These are phyloP conservation scores for Pichia sp. DNA, from an alignment of 1,139 yeast genomes.

Conservation along the genomic window DNA sequence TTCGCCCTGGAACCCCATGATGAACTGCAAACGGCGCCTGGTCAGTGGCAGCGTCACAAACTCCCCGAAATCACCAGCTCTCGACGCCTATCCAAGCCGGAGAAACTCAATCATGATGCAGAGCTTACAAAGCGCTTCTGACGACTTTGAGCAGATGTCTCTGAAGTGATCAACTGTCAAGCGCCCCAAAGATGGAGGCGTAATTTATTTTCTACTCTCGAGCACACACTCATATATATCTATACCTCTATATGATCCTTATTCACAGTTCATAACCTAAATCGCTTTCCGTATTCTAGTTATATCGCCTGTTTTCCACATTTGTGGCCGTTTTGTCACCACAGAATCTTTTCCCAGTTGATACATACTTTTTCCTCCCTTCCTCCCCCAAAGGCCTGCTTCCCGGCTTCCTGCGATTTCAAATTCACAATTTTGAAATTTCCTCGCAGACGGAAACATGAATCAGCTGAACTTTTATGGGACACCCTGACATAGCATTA, in stretches of 20 bases:
- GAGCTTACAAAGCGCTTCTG: slow-evolving; percentile 21
- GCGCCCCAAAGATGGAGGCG: not conserved
- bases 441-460: not conserved
- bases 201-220: no score
- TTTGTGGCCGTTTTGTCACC: no score
- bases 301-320: no score
- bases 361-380: not conserved
- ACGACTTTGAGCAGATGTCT: slow-evolving; percentile 25
- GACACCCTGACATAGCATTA: no score
- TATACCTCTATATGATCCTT: not conserved
- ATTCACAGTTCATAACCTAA: not conserved
- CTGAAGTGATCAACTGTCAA: slow-evolving; percentile 10
- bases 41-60: slow-evolving; percentile 21
- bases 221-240: not conserved
- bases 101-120: slow-evolving; percentile 21
- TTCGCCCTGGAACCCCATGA: slow-evolving; percentile 11
- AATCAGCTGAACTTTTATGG: not conserved
- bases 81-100: slow-evolving; percentile 20
- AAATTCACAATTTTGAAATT: not conserved
- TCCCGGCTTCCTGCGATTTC: not conserved
- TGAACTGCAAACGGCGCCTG: slow-evolving; percentile 22
- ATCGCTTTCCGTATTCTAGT: not conserved
- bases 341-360: no score
- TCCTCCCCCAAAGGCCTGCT: not conserved
- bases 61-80: slow-evolving; percentile 22